These are phyloP conservation scores for Aristolochia fimbriata DNA, from an alignment of 164 flowering plant genomes.

Conservation along the genomic window DNA sequence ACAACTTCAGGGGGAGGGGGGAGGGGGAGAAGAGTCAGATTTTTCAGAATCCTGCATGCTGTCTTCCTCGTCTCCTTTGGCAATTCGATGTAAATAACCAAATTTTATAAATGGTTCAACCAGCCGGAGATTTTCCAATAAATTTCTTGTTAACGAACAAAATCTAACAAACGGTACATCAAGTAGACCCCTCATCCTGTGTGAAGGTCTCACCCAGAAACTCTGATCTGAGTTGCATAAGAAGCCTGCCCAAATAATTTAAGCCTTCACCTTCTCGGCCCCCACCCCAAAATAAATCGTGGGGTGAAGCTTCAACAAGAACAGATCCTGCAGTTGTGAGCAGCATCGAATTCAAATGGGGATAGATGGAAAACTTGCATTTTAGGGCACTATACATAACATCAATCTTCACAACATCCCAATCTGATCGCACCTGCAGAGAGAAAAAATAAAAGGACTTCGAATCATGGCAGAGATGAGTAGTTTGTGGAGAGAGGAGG, in stretches of 20 bases:
- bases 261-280: constrained; percentile 93
- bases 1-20: too few species aligned
- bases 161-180: not conserved
- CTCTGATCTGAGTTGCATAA: constrained; percentile 89
- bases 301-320: constrained; percentile 95
- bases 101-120: too few species aligned
- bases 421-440: constrained; percentile 67
- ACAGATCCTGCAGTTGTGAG: constrained; percentile 80
- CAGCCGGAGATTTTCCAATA: too few species aligned
- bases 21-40: too few species aligned
- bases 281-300: constrained; percentile 98
- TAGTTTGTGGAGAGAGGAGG: too few species aligned
- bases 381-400: constrained; percentile 85
- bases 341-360: constrained; percentile 72
- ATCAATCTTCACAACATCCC: constrained; percentile 69
- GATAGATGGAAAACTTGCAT: constrained; percentile 85
- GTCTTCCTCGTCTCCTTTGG: too few species aligned
- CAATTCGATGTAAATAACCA: too few species aligned
- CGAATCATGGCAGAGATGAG: too few species aligned
- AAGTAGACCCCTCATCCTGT: constrained; percentile 1
- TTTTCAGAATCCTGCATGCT: too few species aligned
- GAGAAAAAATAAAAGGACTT: too few species aligned
- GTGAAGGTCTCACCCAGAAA: constrained; percentile 49
- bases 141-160: too few species aligned
- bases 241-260: constrained; percentile 77